A percentile compares a stretch with the other conserved stretches of the same genome.
Evolutionary conservation across 345 rosid species (phyloP).

Genomic region (Brassica juncea): DNA sequence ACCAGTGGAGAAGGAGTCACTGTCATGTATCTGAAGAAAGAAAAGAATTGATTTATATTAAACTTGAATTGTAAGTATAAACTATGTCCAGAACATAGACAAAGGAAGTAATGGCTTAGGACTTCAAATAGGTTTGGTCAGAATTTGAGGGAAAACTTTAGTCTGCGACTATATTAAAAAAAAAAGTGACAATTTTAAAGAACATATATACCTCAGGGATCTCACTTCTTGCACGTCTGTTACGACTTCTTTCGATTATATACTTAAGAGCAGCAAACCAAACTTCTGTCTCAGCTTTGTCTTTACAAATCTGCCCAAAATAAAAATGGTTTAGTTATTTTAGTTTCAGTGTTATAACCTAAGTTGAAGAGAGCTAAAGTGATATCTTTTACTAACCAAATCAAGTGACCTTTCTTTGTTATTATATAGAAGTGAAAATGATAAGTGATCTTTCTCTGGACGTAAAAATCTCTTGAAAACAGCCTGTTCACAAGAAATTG

Average conservation of each 20-base stretch:
- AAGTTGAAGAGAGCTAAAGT: slow-evolving; percentile 5
- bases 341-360: not conserved
- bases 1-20: slow-evolving; percentile 48
- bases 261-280: slow-evolving; percentile 85
- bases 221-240: slow-evolving; percentile 65
- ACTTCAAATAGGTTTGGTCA: not conserved
- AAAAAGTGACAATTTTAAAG: not conserved
- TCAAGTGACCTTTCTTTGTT: slow-evolving; percentile 94
- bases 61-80: not conserved
- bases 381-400: slow-evolving; percentile 60
- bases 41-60: not conserved
- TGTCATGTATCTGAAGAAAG: slow-evolving; percentile 53
- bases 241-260: slow-evolving; percentile 53
- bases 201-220: slow-evolving; percentile 64
- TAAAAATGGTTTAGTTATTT: not conserved
- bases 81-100: not conserved
- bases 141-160: not conserved
- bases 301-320: slow-evolving; percentile 82
- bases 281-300: slow-evolving; percentile 84
- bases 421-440: slow-evolving; percentile 90
- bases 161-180: not conserved
- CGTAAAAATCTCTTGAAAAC: slow-evolving; percentile 90
- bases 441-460: slow-evolving; percentile 90
- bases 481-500: slow-evolving; percentile 51
- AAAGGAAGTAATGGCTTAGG: not conserved